Percentiles rank a stretch among this genome's conserved stretches.
Conservation (phyloP, 2,329 filamentous ascomycete genomes). For the Trichoderma sp. region DNA sequence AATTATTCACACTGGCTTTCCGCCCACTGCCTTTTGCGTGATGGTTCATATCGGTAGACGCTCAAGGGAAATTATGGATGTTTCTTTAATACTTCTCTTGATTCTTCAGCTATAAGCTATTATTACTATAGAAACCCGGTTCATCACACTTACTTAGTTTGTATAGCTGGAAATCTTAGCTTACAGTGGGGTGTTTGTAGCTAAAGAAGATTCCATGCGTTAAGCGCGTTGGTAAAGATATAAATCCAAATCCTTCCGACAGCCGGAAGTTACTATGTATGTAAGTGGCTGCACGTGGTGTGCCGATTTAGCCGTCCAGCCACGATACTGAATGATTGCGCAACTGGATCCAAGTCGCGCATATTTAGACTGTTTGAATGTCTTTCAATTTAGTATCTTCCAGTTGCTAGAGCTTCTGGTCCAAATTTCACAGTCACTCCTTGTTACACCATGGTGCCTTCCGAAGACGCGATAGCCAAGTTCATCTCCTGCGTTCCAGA, state of each 20-base stretch:
- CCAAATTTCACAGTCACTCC: not conserved
- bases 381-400: not conserved
- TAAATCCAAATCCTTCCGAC: too few species aligned
- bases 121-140: too few species aligned
- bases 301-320: not conserved
- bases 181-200: too few species aligned
- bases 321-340: not conserved
- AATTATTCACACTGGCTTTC: not conserved
- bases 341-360: not conserved
- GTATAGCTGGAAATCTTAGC: too few species aligned
- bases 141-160: too few species aligned
- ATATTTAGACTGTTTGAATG: not conserved
- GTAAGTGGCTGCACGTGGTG: not conserved
- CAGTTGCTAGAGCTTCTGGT: not conserved
- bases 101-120: not conserved
- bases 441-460: not conserved
- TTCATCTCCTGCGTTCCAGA: not conserved
- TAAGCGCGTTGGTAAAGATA: too few species aligned
- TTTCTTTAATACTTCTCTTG: not conserved
- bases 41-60: not conserved
- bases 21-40: not conserved
- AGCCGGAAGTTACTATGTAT: too few species aligned
- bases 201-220: too few species aligned
- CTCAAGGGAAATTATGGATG: not conserved
- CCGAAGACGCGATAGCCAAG: not conserved